phyloP scores from a whole-genome alignment of 257 asterid genomes.

The Cruciata laevipes region DNA sequence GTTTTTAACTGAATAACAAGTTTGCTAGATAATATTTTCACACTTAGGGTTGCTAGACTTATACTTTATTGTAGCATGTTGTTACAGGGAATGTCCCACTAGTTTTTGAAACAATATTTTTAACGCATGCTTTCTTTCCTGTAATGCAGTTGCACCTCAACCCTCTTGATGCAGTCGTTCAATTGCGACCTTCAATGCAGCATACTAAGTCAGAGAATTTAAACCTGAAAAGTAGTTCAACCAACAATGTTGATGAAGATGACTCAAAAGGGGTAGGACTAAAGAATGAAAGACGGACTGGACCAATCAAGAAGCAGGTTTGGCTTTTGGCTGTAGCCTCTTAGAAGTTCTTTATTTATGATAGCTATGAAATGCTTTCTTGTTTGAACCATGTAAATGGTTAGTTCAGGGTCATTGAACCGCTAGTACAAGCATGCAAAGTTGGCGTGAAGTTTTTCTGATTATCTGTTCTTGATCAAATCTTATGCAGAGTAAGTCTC shows the following conservation, averaged over 20 bases:
- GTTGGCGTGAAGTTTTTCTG: constrained; percentile 5
- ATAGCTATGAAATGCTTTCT: neutral
- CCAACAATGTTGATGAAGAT: constrained; percentile 27
- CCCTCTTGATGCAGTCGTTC: constrained; percentile 73
- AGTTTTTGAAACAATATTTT: constrained; percentile 4
- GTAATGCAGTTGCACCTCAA: constrained; percentile 75
- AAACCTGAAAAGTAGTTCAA: constrained; percentile 26
- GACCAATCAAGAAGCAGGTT: constrained; percentile 52
- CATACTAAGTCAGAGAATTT: constrained; percentile 38
- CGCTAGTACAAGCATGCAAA: neutral
- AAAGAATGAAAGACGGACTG: constrained; percentile 35
- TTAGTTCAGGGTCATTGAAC: neutral
- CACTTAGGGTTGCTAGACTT: constrained; percentile 1
- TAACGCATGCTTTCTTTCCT: constrained; percentile 11
- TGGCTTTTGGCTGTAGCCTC: neutral
- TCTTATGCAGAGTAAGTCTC: constrained; percentile 33
- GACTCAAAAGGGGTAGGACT: constrained; percentile 34
- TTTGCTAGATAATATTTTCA: too few relatives aligned
- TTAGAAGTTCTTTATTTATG: too few relatives aligned
- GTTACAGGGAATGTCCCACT: neutral
- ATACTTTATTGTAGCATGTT: neutral
- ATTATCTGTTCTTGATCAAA: neutral
- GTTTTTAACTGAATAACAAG: neutral
- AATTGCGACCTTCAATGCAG: constrained; percentile 73
- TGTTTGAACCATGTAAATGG: neutral